Base-by-base conservation (phyloP, 148 eudicot species). In the Nepenthes gracilis region DNA sequence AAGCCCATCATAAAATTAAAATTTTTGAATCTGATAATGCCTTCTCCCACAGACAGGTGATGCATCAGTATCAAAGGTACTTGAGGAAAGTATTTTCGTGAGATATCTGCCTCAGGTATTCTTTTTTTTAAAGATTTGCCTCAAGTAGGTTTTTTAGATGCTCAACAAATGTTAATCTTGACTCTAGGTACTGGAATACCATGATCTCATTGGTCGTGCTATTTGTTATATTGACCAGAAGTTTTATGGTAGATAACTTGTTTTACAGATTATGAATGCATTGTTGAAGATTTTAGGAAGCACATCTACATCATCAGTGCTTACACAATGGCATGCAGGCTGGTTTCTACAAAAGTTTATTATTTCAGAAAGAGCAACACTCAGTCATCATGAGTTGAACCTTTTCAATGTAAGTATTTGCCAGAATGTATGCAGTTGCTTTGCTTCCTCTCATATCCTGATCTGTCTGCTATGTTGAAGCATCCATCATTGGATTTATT, bases 271-370 rank as follows among this genome's bases (percentile, higher is more conserved):
- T 57, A 56, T 81, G 43, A 64, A 59, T 75, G 75, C 67, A 63
- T 62, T 81, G 55, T 62, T 81, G 59, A 58, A 66, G 61, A 50
- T 74, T 68, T 67, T 81, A 58, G 80, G 64, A 35, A 74, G 73
- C 65, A 58, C 63, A 52, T 69, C 80, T 32, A 47, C 75, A 34
- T 72, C 71, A 50, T 66, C 70, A 14, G 77, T 72, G 54, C 57
- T 62, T 51, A 66, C 35, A n/a, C 85, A 77, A 58, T 72, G 75
- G 82, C 82, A 77, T 52, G 64, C 62, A 36, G 80, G 80, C 59
- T 81, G 81, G 81, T 77, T 75, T 68, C 48, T 81, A 47, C 61
- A 74, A 62, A 81, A 81, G 69, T 67, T 81, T 67, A 72, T 77
- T 36, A 65, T 60, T 64, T 69, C 69, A 54, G 79, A 72, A 62